Evolutionary conservation across 2,329 filamentous ascomycete species (phyloP).

Genomic region (Xylaria sp.): DNA sequence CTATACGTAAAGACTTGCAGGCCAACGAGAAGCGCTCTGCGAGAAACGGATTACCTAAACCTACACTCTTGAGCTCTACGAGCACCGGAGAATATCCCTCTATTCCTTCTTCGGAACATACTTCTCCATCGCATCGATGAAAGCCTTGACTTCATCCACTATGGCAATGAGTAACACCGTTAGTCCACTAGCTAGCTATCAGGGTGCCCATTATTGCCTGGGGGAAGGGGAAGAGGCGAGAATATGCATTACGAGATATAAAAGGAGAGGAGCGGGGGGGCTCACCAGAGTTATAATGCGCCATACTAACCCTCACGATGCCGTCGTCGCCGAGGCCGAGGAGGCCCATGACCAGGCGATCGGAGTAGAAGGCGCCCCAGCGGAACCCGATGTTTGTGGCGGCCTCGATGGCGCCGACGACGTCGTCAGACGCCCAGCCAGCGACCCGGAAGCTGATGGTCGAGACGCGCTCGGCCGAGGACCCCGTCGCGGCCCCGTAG

Average conservation of each 20-base stretch:
- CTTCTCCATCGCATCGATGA: constrained; percentile 64
- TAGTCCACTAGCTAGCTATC: not conserved
- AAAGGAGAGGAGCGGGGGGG: constrained; percentile 34
- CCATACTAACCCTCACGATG: constrained; percentile 75
- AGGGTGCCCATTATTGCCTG: no score
- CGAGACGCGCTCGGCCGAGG: constrained; percentile 65
- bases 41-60: not conserved
- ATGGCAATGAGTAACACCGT: not conserved
- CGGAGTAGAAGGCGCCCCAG: constrained; percentile 76
- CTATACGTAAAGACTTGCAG: not conserved
- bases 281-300: constrained; percentile 77
- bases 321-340: constrained; percentile 69
- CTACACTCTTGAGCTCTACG: not conserved
- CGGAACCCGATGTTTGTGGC: constrained; percentile 70
- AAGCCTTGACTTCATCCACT: constrained; percentile 67
- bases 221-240: not conserved
- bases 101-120: constrained; percentile 52
- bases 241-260: no score
- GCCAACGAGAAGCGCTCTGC: not conserved
- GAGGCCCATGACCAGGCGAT: constrained; percentile 69
- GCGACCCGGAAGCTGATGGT: constrained; percentile 75
- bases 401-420: constrained; percentile 72
- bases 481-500: constrained; percentile 64
- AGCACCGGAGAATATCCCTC: not conserved
- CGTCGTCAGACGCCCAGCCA: constrained; percentile 64